A percentile compares a stretch with the other conserved stretches of the same genome.
These are phyloP conservation scores for Phytophthora sp. DNA, from an alignment of 352 stramenopile genomes.

Conservation along the genomic window DNA sequence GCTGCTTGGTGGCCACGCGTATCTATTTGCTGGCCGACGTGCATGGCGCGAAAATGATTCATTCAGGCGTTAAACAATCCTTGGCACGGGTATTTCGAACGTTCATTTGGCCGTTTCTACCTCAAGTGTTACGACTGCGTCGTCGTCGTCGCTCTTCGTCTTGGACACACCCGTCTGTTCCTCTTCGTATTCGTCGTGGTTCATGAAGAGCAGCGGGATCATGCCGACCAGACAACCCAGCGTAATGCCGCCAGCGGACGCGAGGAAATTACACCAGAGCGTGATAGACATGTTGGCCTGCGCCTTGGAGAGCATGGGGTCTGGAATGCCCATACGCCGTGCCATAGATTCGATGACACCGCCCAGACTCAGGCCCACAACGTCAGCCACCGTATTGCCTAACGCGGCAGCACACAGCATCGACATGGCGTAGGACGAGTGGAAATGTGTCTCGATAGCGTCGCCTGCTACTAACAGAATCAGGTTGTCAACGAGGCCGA, in stretches of 20 bases:
- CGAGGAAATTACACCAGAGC: constrained; percentile 78
- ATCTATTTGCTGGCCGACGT: constrained; percentile 18
- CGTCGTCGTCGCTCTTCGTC: constrained; percentile 12
- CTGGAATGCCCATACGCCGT: constrained; percentile 64
- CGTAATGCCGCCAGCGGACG: constrained; percentile 83
- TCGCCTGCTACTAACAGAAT: constrained; percentile 92
- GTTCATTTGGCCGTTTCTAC: constrained; percentile 4
- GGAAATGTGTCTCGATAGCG: constrained; percentile 95
- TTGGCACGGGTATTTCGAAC: constrained; percentile 4
- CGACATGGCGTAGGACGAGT: constrained; percentile 94
- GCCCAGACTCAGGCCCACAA: constrained; percentile 93
- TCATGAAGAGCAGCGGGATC: constrained; percentile 91
- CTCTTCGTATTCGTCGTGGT: constrained; percentile 69
- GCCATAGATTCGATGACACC: constrained; percentile 90
- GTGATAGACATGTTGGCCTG: constrained; percentile 81
- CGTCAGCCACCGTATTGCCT: constrained; percentile 95
- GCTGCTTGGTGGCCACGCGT: constrained; percentile 7
- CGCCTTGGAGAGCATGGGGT: constrained; percentile 76
- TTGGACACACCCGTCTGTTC: constrained; percentile 46
- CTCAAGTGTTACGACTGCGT: constrained; percentile 1
- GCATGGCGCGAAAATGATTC: constrained; percentile 15
- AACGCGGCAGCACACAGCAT: constrained; percentile 95
- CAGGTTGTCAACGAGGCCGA: constrained; percentile 88
- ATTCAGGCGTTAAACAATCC: constrained; percentile 16
- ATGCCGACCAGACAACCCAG: constrained; percentile 91